A percentile compares a stretch with the other conserved stretches of the same genome.
Conservation (phyloP, 306 rosid genomes). For the Cucumis hystrix region DNA sequence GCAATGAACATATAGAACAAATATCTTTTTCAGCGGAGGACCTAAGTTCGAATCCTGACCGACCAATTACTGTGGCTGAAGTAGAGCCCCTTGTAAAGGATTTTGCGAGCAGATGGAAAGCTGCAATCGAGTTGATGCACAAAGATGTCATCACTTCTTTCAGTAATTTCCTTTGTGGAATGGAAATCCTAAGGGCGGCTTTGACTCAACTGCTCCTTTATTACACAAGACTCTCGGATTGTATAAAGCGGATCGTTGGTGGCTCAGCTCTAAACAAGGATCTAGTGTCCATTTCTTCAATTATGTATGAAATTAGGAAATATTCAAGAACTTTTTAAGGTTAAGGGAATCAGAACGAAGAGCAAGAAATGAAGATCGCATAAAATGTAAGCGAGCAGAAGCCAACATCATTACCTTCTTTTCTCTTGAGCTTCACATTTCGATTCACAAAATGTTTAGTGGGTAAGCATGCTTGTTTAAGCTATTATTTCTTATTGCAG, state of each 20-base stretch:
- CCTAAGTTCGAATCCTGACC: conserved; percentile 41
- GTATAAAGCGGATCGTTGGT: conserved; percentile 68
- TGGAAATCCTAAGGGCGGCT: conserved; percentile 85
- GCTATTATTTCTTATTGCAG: not conserved
- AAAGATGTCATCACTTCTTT: conserved; percentile 96
- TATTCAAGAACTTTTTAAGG: conserved; percentile 82
- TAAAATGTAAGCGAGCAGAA: not conserved
- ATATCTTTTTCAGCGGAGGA: conserved; percentile 62
- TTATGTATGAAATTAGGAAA: conserved; percentile 91
- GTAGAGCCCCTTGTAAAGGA: conserved; percentile 95
- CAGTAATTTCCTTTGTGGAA: conserved; percentile 95
- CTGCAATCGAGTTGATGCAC: conserved; percentile 96
- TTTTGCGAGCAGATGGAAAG: conserved; percentile 93
- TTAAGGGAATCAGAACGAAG: not conserved
- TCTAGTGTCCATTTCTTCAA: conserved; percentile 76
- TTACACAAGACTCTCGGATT: conserved; percentile 85
- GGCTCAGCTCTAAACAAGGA: conserved; percentile 85
- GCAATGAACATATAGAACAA: conserved; percentile 6
- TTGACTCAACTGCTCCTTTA: conserved; percentile 82
- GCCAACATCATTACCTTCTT: not conserved
- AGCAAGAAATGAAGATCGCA: conserved; percentile 1
- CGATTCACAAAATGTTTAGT: not conserved
- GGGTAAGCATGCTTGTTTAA: not conserved
- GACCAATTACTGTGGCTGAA: conserved; percentile 56
- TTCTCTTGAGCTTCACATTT: not conserved